Conservation (phyloP, 2,329 filamentous ascomycete species). For the Trichoderma hamatum region DNA sequence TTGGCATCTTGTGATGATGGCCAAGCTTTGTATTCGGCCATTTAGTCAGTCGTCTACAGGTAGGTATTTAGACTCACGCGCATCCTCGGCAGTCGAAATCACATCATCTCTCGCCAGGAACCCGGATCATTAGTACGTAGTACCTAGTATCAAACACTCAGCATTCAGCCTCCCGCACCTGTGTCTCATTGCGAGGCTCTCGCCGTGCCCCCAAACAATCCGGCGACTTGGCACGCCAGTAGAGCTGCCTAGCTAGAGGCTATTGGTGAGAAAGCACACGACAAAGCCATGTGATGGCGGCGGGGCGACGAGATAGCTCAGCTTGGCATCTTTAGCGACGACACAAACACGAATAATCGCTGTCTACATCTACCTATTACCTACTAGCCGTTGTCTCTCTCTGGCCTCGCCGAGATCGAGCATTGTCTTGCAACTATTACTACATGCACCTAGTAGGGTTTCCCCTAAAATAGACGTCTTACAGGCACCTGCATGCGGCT, state of each 20-base stretch:
- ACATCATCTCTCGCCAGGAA: not conserved
- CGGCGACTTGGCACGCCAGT: slow-evolving; percentile 2
- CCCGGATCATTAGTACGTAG: no score
- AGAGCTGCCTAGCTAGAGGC: not conserved
- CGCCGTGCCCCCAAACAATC: slow-evolving; percentile 1
- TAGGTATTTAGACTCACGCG: not conserved
- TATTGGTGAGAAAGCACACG: not conserved
- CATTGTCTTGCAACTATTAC: not conserved
- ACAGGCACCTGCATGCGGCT: slow-evolving; percentile 1
- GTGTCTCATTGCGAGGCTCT: not conserved
- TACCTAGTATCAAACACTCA: not conserved
- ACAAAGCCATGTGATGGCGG: slow-evolving; percentile 22
- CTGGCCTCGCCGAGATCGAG: not conserved
- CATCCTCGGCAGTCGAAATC: not conserved
- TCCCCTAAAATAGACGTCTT: not conserved
- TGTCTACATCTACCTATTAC: no score
- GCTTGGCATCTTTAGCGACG: slow-evolving; percentile 23
- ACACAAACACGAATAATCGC: slow-evolving; percentile 9
- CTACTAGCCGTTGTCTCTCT: not conserved
- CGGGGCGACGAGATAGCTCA: slow-evolving; percentile 19
- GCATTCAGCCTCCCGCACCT: not conserved
- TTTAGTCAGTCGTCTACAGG: not conserved
- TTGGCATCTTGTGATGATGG: not conserved
- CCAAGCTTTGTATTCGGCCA: not conserved
- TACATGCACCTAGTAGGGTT: not conserved